Evolutionary conservation across 139 green algal genomes (phyloP).

Genomic region (Picochlorum costavermella): DNA sequence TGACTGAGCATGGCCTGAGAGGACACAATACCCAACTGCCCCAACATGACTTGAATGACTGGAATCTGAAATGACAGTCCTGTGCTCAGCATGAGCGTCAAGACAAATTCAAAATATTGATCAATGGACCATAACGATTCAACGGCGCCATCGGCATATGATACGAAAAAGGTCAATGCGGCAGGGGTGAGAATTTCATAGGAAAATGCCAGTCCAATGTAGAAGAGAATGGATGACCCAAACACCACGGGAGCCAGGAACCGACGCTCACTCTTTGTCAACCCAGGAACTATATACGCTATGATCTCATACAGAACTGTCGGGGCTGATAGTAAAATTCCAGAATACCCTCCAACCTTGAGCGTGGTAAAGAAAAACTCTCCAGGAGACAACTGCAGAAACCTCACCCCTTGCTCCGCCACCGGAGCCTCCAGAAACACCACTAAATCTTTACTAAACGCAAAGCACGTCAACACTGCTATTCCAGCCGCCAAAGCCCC

Average conservation of each 20-base stretch:
- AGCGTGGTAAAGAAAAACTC: constrained; percentile 99
- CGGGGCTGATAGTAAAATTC: constrained; percentile 80
- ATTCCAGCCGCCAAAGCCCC: constrained; percentile 43
- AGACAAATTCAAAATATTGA: constrained; percentile 99
- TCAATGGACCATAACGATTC: constrained; percentile 98
- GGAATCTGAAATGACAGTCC: constrained; percentile 96
- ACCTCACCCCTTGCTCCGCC: constrained; percentile 80
- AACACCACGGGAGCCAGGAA: constrained; percentile 92
- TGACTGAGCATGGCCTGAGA: constrained; percentile 84
- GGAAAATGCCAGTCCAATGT: constrained; percentile 83
- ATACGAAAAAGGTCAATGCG: constrained; percentile 95
- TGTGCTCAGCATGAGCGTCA: constrained; percentile 93
- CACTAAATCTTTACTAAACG: constrained; percentile 72
- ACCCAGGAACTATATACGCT: constrained; percentile 88
- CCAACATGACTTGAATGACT: constrained; percentile 94
- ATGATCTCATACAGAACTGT: constrained; percentile 96
- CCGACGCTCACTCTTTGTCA: constrained; percentile 77
- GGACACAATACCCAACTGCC: constrained; percentile 82
- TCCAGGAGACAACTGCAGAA: constrained; percentile 94
- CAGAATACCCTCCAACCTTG: constrained; percentile 93
- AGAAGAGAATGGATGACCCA: constrained; percentile 95
- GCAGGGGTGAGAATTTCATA: constrained; percentile 94
- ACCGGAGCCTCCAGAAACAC: constrained; percentile 94
- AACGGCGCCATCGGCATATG: constrained; percentile 91
- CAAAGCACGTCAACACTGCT: constrained; percentile 83